A percentile compares a stretch with the other conserved stretches of the same genome.
These are phyloP conservation scores for Parafenestella ontariensis DNA, from an alignment of 2,329 filamentous ascomycete genomes.

Conservation along the genomic window DNA sequence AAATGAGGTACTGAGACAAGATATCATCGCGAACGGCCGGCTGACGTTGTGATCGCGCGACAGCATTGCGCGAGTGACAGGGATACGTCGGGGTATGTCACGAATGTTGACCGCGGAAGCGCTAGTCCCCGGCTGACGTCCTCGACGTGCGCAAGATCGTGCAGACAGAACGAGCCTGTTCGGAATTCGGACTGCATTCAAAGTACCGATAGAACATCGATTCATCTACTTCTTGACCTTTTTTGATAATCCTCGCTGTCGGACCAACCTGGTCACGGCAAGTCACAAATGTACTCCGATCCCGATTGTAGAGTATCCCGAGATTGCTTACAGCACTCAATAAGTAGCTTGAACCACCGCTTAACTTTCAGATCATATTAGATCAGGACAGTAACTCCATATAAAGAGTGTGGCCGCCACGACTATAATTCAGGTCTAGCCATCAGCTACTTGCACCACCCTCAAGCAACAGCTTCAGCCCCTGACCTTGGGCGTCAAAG, in stretches of 20 bases:
- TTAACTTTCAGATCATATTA: no score
- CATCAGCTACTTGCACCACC: neutral
- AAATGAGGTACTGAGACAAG: slow-evolving; percentile 10
- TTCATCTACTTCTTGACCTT: neutral
- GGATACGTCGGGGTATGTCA: slow-evolving; percentile 4
- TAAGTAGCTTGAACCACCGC: no score
- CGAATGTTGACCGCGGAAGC: neutral
- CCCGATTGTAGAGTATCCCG: neutral
- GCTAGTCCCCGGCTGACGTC: neutral
- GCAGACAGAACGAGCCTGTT: neutral
- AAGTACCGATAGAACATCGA: neutral
- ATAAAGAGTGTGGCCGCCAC: no score
- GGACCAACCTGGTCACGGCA: neutral
- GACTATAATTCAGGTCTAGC: no score
- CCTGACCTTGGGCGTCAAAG: slow-evolving; percentile 38
- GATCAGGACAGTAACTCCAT: no score
- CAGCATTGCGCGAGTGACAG: slow-evolving; percentile 7
- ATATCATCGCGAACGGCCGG: slow-evolving; percentile 15
- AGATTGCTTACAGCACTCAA: neutral
- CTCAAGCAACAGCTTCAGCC: slow-evolving; percentile 31
- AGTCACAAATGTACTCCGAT: neutral
- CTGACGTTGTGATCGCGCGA: slow-evolving; percentile 20
- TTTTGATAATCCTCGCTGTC: neutral
- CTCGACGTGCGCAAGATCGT: neutral
- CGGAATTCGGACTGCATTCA: neutral